phyloP scores from a whole-genome alignment of 2,329 filamentous ascomycete species.

The Trichoderma sp. region DNA sequence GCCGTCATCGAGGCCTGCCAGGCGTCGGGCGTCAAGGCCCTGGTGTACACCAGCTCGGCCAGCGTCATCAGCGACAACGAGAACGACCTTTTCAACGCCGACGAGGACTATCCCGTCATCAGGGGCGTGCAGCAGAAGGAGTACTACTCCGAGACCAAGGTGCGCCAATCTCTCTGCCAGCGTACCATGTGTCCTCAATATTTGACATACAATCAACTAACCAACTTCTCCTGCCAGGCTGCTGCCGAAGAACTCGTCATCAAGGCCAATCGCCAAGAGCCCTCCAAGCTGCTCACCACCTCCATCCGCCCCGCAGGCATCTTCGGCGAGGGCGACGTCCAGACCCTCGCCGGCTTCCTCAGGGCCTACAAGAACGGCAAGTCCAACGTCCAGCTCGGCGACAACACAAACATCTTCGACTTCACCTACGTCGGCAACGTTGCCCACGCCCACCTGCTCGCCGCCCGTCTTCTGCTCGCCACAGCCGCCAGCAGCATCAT shows the following conservation, averaged over 20 bases:
- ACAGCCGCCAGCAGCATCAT: constrained; percentile 56
- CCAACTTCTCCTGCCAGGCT: constrained; percentile 48
- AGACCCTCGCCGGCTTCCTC: constrained; percentile 72
- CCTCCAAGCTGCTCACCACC: constrained; percentile 69
- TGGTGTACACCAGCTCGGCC: constrained; percentile 89
- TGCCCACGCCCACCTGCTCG: constrained; percentile 79
- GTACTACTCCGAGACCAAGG: constrained; percentile 92
- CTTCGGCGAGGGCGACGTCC: constrained; percentile 85
- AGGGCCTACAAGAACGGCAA: constrained; percentile 68
- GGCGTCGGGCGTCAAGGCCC: constrained; percentile 69
- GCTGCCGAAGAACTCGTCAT: constrained; percentile 81
- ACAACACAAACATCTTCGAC: constrained; percentile 64
- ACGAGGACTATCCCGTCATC: constrained; percentile 79
- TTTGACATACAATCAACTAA: neutral
- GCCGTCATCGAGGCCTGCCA: constrained; percentile 75
- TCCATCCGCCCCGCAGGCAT: constrained; percentile 85
- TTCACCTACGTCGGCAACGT: constrained; percentile 67
- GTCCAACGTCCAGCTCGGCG: constrained; percentile 77
- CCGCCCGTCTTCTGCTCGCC: constrained; percentile 69
- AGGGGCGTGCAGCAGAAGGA: constrained; percentile 70
- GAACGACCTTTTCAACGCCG: constrained; percentile 77
- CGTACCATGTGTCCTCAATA: neutral
- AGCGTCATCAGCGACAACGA: constrained; percentile 84
- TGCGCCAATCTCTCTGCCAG: constrained; percentile 35
- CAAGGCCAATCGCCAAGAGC: constrained; percentile 65